phyloP scores from a whole-genome alignment of 179 eudicot genomes.

The Carnegiea gigantea region DNA sequence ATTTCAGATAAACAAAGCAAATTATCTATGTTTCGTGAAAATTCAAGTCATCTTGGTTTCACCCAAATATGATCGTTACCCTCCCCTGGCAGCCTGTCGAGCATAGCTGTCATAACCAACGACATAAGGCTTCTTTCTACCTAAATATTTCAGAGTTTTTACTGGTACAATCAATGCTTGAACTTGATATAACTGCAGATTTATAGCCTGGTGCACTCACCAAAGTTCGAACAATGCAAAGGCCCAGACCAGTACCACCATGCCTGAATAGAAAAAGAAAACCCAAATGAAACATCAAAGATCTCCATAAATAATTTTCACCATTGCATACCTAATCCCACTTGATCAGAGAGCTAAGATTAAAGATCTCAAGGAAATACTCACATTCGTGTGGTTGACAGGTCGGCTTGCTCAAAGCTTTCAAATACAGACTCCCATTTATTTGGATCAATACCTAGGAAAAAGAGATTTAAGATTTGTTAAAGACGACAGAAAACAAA shows the following conservation, averaged over 20 bases:
- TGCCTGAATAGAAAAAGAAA: conserved; percentile 56
- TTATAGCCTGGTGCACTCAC: conserved; percentile 44
- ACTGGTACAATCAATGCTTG: neutral
- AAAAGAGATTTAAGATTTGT: conserved; percentile 2
- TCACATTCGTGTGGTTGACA: conserved; percentile 92
- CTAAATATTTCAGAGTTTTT: conserved; percentile 1
- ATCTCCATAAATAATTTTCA: neutral
- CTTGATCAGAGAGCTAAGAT: neutral
- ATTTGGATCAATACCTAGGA: conserved; percentile 80
- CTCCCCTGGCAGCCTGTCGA: neutral
- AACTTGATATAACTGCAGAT: neutral
- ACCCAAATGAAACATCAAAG: conserved; percentile 5
- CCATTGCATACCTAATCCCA: neutral
- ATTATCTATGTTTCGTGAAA: too few species aligned
- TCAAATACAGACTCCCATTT: conserved; percentile 99
- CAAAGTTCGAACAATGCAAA: conserved; percentile 93
- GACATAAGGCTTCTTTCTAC: neutral
- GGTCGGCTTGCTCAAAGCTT: conserved; percentile 99
- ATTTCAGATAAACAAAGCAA: neutral
- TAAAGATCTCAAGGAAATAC: conserved; percentile 14
- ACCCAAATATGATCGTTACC: neutral
- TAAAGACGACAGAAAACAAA: neutral
- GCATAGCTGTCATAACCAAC: neutral
- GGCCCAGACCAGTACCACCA: conserved; percentile 99
- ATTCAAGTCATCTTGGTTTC: neutral